Evolutionary conservation across 2,329 filamentous ascomycete species (phyloP), one percentile per base, ranked within the genome.

Genomic region (Thielaviopsis musarum): DNA sequence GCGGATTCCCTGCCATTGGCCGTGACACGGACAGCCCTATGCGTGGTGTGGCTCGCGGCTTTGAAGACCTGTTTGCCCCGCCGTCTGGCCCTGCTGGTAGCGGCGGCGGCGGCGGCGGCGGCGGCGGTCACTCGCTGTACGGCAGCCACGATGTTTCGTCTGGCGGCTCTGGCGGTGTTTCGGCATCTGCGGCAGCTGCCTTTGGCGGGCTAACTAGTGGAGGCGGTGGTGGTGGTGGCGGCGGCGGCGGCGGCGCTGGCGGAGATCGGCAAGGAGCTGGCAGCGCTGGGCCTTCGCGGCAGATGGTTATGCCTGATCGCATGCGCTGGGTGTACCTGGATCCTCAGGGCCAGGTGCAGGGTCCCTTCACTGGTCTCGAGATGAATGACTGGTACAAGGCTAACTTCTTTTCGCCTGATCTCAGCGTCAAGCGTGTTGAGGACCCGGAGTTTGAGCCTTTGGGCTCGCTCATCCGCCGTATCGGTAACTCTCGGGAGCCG

Each of bases 371-470:
- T 48, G 93, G 93, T 1, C 75, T 98, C 56, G 93, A 98, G 71
- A 98, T 98, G 93, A 94, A 98, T 65, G 94, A 98, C 66, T 98
- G 93, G 93, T 98, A 97, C 73, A 97, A 97, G 70, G 91, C 91
- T 45, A 91, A 91, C 53, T 98, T 97, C 74, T 98, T 98, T 72
- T 95, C 89, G 0, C 85, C 91, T 0, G 91, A 98, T 66, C 77
- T 98, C 21, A 82, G 94, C 52, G 93, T 98, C 34, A 96, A 94
- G 74, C 95, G 95, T 69, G 77, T 91, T 5, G 93, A 98, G 69
- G 93, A 98, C 67, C 76, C 79, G 0, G 91, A 98, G 56, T 98
- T 96, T 66, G 93, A 98, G 70, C 93, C 91, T 13, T 75, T 98
- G 10, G 93, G 91, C 2, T 91, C 97, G 70, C 81, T 98, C 24